Percentiles rank a stretch among this genome's conserved stretches.
Evolutionary conservation across 257 asterid genomes (phyloP).

Genomic region (Jasminum sambac): DNA sequence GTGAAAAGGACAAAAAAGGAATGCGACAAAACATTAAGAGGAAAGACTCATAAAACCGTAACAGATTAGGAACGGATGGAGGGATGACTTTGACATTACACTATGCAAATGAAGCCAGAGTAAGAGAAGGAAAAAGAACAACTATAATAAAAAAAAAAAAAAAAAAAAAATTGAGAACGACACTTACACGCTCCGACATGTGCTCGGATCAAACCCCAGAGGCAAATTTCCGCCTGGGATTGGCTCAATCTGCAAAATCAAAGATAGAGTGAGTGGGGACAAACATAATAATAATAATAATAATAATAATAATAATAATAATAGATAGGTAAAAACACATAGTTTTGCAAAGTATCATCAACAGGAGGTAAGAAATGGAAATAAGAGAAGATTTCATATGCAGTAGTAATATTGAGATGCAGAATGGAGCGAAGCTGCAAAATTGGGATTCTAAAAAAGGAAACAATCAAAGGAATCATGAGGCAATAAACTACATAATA

Average conservation of each 20-base stretch:
- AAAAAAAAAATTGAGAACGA: conserved; percentile 27
- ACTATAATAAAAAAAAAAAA: conserved; percentile 11
- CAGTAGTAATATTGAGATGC: background rate
- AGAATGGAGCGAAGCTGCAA: background rate
- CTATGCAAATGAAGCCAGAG: conserved; percentile 12
- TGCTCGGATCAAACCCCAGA: conserved; percentile 95
- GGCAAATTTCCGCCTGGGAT: conserved; percentile 98
- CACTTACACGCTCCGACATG: conserved; percentile 99
- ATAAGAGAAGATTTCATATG: background rate
- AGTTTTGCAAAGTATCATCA: background rate
- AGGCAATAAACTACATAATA: background rate
- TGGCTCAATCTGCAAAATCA: conserved; percentile 88
- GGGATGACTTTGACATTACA: conserved; percentile 1
- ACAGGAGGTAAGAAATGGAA: background rate
- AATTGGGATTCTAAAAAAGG: background rate
- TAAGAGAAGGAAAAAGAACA: conserved; percentile 17
- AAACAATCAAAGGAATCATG: background rate
- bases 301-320: no score
- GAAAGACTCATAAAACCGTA: conserved; percentile 8
- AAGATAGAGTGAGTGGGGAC: conserved; percentile 22
- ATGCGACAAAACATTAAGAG: conserved; percentile 11
- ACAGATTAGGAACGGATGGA: background rate
- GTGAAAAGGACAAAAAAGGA: conserved; percentile 5
- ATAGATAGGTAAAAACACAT: conserved; percentile 4
- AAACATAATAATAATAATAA: no score